Base-by-base conservation (phyloP, 2,329 filamentous ascomycete genomes). In the Arthroderma uncinatum region DNA sequence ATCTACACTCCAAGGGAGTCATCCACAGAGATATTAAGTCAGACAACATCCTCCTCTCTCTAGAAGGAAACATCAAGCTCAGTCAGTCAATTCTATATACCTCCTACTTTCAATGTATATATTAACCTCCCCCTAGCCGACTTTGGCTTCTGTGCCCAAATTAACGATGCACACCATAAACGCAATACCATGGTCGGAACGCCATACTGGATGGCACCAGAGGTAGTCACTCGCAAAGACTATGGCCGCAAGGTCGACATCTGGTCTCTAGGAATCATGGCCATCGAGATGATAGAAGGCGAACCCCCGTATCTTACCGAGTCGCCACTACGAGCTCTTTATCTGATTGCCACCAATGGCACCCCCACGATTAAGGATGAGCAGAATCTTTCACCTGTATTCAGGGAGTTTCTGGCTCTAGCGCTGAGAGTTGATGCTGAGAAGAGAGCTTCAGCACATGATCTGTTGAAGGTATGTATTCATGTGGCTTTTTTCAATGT, bases 1-100 rank as follows among this genome's bases (percentile, higher is more conserved):
- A 97, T 72, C 76, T 98, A 57, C 93, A 98, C 70, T 96, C 91
- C 12, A 97, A 97, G 74, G 91, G 91, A 57, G 93, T 98, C 40
- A 98, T 98, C 62, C 93, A 98, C 73, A 86, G 93, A 67, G 93
- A 98, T 68, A 98, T 98, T 77, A 98, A 98, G 75, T 97, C 92
- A 0, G 93, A 98, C 74, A 98, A 98, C 71, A 95, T 98, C 62
- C 78, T 98, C 39, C 78, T 98, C 34, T 95, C 92, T 10, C 79
- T 94, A 71, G 89, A 96, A 66, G 93, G 93, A 60, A 92, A 91
- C 70, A 97, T 98, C 73, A 98, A 98, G 74, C 83, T 98, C 57
- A 98, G 89, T 95, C 79, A 71, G 88, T 71, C 7, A 58, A 54
- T 25, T 53, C 2, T 6, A 40, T 34, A 8, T 23, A 28, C 19